Percentiles rank a stretch among this genome's conserved stretches.
These are phyloP conservation scores for Fusarium sp. DNA, from an alignment of 2,329 filamentous ascomycete genomes.

Conservation along the genomic window DNA sequence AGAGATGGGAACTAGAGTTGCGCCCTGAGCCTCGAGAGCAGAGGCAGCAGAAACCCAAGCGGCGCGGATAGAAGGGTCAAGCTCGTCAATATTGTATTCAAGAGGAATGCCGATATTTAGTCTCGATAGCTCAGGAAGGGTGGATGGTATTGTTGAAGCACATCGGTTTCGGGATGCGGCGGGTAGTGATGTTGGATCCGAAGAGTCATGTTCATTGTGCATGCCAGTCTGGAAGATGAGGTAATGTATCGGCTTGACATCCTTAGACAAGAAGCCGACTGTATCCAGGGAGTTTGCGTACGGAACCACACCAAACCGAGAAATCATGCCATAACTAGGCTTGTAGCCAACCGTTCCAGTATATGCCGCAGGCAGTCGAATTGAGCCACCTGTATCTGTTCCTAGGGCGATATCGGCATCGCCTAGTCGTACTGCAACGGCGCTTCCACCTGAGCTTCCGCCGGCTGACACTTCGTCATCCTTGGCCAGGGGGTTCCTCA, in stretches of 20 bases:
- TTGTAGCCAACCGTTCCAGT: constrained; percentile 88
- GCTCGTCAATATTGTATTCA: constrained; percentile 90
- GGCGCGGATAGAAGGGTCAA: constrained; percentile 73
- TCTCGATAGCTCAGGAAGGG: constrained; percentile 42
- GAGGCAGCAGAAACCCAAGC: constrained; percentile 75
- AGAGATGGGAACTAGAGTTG: constrained; percentile 78
- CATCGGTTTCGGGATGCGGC: constrained; percentile 63
- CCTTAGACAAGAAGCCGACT: constrained; percentile 77
- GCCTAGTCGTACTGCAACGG: constrained; percentile 78
- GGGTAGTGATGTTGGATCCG: constrained; percentile 80
- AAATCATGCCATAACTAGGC: constrained; percentile 89
- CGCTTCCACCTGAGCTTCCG: constrained; percentile 94
- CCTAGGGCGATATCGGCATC: constrained; percentile 75
- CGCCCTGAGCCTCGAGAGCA: constrained; percentile 71
- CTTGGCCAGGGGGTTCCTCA: constrained; percentile 61
- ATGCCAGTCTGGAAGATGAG: constrained; percentile 63
- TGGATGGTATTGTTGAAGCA: constrained; percentile 42
- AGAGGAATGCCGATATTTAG: constrained; percentile 67
- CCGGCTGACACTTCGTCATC: constrained; percentile 71
- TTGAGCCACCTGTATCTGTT: constrained; percentile 92
- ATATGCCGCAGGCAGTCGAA: constrained; percentile 88
- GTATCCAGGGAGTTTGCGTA: constrained; percentile 96
- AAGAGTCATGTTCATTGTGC: constrained; percentile 67
- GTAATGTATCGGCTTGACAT: constrained; percentile 61
- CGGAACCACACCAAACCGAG: constrained; percentile 85